A percentile compares a stretch with the other conserved stretches of the same genome.
Evolutionary conservation across 2,329 filamentous ascomycete genomes (phyloP).

Genomic region (Domatiomyces catenatus): DNA sequence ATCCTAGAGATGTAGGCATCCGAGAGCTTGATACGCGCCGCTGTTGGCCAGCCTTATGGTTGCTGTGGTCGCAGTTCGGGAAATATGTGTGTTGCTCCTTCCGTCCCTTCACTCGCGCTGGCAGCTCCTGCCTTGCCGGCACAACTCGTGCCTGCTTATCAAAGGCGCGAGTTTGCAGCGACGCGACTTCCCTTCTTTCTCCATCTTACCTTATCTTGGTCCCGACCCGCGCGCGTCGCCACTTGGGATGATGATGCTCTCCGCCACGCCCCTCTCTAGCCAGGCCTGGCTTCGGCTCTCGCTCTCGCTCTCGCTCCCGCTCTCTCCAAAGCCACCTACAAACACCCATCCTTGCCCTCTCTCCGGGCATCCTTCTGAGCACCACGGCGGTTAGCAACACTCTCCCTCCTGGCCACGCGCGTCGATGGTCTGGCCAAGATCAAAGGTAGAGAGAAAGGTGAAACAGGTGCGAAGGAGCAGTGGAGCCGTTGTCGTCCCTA

Average conservation of each 20-base stretch:
- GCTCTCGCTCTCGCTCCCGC: too few relatives aligned
- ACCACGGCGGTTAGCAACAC: too few relatives aligned
- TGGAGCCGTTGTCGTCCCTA: too few relatives aligned
- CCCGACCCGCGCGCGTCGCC: not conserved
- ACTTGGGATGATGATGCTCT: not conserved
- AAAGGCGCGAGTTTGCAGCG: slow-evolving; percentile 1
- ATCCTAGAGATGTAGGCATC: slow-evolving; percentile 13
- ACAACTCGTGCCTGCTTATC: not conserved
- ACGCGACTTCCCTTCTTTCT: slow-evolving; percentile 1
- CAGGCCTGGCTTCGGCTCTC: too few relatives aligned
- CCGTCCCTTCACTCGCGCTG: not conserved
- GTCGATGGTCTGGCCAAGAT: not conserved
- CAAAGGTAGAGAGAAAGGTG: not conserved
- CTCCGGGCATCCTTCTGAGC: not conserved
- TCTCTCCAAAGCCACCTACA: not conserved
- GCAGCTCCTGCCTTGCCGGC: not conserved
- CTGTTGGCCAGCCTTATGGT: not conserved
- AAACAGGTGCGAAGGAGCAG: not conserved
- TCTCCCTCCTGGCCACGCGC: not conserved
- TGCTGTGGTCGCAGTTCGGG: not conserved
- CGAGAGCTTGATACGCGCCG: slow-evolving; percentile 2
- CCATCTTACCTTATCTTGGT: too few relatives aligned
- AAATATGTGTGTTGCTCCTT: slow-evolving; percentile 1
- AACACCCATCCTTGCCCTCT: too few relatives aligned
- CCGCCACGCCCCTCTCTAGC: not conserved